Percentiles rank a stretch among this genome's conserved stretches.
These are phyloP conservation scores for Penicillium cataractarum DNA, from an alignment of 495 filamentous ascomycete genomes.

Conservation along the genomic window DNA sequence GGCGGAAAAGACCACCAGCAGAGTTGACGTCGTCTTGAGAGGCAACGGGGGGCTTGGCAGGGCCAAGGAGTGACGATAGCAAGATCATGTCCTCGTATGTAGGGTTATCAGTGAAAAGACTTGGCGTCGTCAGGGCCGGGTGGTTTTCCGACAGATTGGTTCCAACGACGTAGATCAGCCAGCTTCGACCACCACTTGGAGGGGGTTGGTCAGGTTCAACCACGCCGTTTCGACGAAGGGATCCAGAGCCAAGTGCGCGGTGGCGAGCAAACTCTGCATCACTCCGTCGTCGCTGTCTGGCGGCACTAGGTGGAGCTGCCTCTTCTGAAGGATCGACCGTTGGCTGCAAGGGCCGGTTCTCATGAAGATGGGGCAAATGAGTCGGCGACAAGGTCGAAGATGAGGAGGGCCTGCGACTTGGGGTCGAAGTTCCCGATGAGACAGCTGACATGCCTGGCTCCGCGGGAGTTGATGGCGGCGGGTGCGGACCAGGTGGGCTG, in stretches of 20 bases:
- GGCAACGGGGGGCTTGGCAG: constrained; percentile 75
- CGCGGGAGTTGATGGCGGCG: constrained; percentile 71
- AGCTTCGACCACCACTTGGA: constrained; percentile 61
- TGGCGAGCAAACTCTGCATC: constrained; percentile 66
- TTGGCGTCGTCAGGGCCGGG: constrained; percentile 74
- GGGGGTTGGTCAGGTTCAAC: constrained; percentile 64
- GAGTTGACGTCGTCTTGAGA: constrained; percentile 66
- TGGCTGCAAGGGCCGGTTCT: constrained; percentile 39
- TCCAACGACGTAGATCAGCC: constrained; percentile 80
- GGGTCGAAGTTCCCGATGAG: constrained; percentile 60
- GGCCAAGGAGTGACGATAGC: constrained; percentile 70
- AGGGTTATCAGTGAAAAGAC: constrained; percentile 76
- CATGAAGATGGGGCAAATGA: constrained; percentile 39
- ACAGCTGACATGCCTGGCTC: constrained; percentile 61
- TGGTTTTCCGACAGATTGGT: constrained; percentile 78
- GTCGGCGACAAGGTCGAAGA: constrained; percentile 50
- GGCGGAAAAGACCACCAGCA: constrained; percentile 61
- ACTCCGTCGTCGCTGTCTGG: constrained; percentile 59
- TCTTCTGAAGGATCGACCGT: constrained; percentile 35
- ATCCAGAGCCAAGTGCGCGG: constrained; percentile 62
- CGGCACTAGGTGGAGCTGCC: constrained; percentile 29
- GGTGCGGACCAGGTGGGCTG: constrained; percentile 63
- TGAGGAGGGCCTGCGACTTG: constrained; percentile 56
- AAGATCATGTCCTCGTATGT: constrained; percentile 83
- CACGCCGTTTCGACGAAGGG: constrained; percentile 66